Evolutionary conservation across 2,329 filamentous ascomycete genomes (phyloP).

Genomic region (Alternaria viburni): DNA sequence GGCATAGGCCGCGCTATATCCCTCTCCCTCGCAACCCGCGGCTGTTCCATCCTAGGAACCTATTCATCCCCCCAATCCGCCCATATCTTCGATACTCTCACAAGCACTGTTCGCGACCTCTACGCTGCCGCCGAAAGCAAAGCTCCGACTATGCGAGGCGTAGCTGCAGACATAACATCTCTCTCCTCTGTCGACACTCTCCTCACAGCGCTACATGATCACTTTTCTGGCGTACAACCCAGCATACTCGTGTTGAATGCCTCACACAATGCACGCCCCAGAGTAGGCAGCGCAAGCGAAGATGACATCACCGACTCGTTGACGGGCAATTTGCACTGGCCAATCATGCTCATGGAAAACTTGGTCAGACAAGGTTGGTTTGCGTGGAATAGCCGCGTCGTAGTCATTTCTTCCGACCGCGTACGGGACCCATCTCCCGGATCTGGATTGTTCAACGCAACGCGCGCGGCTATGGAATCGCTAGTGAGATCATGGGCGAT

Average conservation of each 20-base stretch:
- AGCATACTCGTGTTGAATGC: slow-evolving; percentile 35
- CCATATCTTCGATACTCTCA: slow-evolving; percentile 33
- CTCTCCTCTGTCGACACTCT: slow-evolving; percentile 19
- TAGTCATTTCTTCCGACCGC: slow-evolving; percentile 27
- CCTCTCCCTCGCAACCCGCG: slow-evolving; percentile 37
- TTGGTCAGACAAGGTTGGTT: slow-evolving; percentile 9
- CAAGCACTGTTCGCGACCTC: slow-evolving; percentile 22
- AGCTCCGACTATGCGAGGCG: slow-evolving; percentile 23
- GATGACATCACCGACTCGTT: slow-evolving; percentile 22
- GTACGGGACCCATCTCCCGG: slow-evolving; percentile 22
- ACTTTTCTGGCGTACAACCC: no score
- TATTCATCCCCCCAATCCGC: slow-evolving; percentile 33
- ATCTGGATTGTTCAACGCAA: slow-evolving; percentile 21
- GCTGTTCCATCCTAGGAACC: slow-evolving; percentile 38
- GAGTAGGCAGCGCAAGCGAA: slow-evolving; percentile 10
- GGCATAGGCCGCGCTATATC: slow-evolving; percentile 40
- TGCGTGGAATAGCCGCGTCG: slow-evolving; percentile 16
- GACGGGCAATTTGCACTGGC: slow-evolving; percentile 7
- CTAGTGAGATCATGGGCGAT: slow-evolving; percentile 31
- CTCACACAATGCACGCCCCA: slow-evolving; percentile 4
- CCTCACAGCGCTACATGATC: neutral
- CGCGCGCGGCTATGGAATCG: slow-evolving; percentile 31
- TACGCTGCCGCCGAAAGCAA: slow-evolving; percentile 9
- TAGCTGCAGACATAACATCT: slow-evolving; percentile 30
- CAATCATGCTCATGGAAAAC: slow-evolving; percentile 26